Evolutionary conservation across 1,139 yeast species (phyloP).

Genomic region (Diutina pseudorugosa): DNA sequence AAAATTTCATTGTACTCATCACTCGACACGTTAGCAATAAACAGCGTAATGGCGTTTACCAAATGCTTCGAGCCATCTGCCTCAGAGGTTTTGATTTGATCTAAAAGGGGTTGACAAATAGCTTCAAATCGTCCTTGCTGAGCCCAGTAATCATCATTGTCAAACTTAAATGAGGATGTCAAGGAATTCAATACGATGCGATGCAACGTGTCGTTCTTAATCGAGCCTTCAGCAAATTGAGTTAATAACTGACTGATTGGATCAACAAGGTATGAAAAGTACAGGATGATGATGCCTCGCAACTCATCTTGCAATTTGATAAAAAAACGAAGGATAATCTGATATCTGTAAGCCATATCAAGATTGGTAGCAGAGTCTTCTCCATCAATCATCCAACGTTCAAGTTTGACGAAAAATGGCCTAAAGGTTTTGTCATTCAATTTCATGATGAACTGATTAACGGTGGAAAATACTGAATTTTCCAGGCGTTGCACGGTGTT

Average conservation of each 20-base stretch:
- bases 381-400: slow-evolving; percentile 89
- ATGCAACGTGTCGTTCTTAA: slow-evolving; percentile 44
- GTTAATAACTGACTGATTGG: slow-evolving; percentile 45
- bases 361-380: slow-evolving; percentile 42
- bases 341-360: slow-evolving; percentile 22
- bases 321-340: slow-evolving; percentile 78
- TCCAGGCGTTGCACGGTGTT: slow-evolving; percentile 78
- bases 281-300: slow-evolving; percentile 78
- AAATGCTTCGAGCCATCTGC: slow-evolving; percentile 62
- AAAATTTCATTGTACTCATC: slow-evolving; percentile 64
- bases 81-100: slow-evolving; percentile 57
- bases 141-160: slow-evolving; percentile 92
- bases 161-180: slow-evolving; percentile 72
- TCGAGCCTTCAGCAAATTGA: slow-evolving; percentile 29
- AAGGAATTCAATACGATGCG: slow-evolving; percentile 63
- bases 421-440: slow-evolving; percentile 88
- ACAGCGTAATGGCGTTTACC: slow-evolving; percentile 67
- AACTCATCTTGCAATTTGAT: slow-evolving; percentile 73
- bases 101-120: slow-evolving; percentile 47
- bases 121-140: slow-evolving; percentile 74
- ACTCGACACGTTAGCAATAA: slow-evolving; percentile 62
- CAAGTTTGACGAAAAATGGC: slow-evolving; percentile 77
- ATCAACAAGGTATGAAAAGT: slow-evolving; percentile 77
- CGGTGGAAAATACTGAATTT: slow-evolving; percentile 27
- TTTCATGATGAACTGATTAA: slow-evolving; percentile 72